Base-by-base conservation (phyloP, 495 filamentous ascomycete genomes). In the Daldinia concentrica region DNA sequence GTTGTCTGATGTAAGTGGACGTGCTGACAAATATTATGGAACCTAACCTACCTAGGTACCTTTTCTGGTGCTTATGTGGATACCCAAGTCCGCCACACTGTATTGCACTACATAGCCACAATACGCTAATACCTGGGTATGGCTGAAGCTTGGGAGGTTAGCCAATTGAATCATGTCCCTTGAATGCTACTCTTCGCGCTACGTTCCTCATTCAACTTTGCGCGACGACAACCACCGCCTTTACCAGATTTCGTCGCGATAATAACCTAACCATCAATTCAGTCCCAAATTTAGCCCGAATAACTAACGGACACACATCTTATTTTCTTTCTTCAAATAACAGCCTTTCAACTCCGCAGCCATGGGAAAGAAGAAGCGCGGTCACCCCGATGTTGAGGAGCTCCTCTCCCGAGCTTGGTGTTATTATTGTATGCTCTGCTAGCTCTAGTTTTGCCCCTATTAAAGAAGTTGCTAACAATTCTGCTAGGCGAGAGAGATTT, bases 371-470 rank as follows among this genome's bases (percentile, higher is more conserved):
- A 92, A 92, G 82, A 95, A 93, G 84, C 89, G 92, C 78, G 87
- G 88, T 67, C 90, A 92, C 76, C 94, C 94, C 51, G 89, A 92
- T 68, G 79, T 97, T 73, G 91, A 98, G 76, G 93, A 98, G 82
- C 83, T 97, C 56, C 85, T 98, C 30, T 85, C 85, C 62, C 90
- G 95, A 51, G 92, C 95, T 41, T 98, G 94, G 94, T 99, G 95
- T 83, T 99, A 97, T 81, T 99, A 99, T 82, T 99, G 95, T 87
- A 73, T 51, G 84, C 72, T 32, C 29, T n/a, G 22, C 59, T 43
- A 8, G 17, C 41, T 24, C 52, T n/a, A 26, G 48, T 19, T 55
- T 62, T 30, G 8, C 30, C 7, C 26, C 9, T 17, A 32, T 15
- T 22, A 26, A 56, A 32, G 4, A 52, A 36, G 29, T 64, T 50